Conservation (phyloP, 495 filamentous ascomycete genomes). For the Daldinia loculata region DNA sequence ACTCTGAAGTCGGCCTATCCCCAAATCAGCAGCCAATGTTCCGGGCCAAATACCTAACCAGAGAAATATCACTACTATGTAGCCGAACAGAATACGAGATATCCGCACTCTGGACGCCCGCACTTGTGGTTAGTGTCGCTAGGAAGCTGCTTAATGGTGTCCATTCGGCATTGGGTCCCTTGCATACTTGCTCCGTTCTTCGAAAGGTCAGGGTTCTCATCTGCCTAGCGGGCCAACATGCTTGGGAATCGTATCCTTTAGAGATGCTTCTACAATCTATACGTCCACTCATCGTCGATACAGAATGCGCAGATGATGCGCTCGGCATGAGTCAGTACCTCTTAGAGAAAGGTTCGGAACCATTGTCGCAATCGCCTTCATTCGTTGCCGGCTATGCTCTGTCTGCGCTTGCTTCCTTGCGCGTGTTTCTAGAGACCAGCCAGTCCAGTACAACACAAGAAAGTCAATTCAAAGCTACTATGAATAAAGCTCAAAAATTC, state of each 20-base stretch:
- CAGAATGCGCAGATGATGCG: slow-evolving; percentile 90
- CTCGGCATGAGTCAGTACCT: slow-evolving; percentile 89
- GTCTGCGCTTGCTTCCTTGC: slow-evolving; percentile 76
- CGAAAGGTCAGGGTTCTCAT: slow-evolving; percentile 85
- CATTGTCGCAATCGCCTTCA: slow-evolving; percentile 69
- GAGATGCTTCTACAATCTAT: slow-evolving; percentile 90
- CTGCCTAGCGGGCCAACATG: slow-evolving; percentile 74
- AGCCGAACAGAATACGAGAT: slow-evolving; percentile 70
- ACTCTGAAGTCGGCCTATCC: slow-evolving; percentile 68
- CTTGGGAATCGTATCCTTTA: slow-evolving; percentile 80
- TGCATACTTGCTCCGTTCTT: slow-evolving; percentile 85
- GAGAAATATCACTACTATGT: slow-evolving; percentile 79
- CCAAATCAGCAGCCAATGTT: slow-evolving; percentile 87
- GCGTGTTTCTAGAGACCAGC: slow-evolving; percentile 71
- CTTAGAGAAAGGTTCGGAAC: slow-evolving; percentile 69
- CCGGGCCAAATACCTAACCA: slow-evolving; percentile 74
- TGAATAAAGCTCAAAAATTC: slow-evolving; percentile 72
- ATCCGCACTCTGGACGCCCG: slow-evolving; percentile 76
- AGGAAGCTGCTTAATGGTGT: slow-evolving; percentile 81
- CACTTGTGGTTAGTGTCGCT: slow-evolving; percentile 76
- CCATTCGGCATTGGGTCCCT: slow-evolving; percentile 84
- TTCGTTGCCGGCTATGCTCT: slow-evolving; percentile 83
- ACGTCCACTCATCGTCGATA: slow-evolving; percentile 77
- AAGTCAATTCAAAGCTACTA: slow-evolving; percentile 73
- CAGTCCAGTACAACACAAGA: slow-evolving; percentile 78